Base-by-base conservation (phyloP, 2,329 filamentous ascomycete genomes). In the Cladosporium velox region DNA sequence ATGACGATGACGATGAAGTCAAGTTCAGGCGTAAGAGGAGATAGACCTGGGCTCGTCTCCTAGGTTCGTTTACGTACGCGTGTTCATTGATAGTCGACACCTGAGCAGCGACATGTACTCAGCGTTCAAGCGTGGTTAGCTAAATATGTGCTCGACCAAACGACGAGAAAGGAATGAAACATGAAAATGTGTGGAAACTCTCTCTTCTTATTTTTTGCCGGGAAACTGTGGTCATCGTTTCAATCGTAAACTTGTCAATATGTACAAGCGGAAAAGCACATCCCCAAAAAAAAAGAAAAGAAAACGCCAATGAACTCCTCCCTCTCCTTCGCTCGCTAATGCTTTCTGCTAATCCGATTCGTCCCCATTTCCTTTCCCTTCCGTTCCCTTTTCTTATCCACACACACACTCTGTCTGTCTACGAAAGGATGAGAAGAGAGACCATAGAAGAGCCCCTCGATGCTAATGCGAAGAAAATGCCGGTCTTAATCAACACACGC, bases 1-100 rank as follows among this genome's bases (percentile, higher is more conserved):
- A 83, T 51, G 86, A 86, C 54, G 85, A 86, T 71, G 86, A 86
- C 32, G 85, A 87, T 71, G 84, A 84, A 68, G 77, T 83, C 66
- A 84, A 83, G 35, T 87, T 88, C 70, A 81, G 82, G 69, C 78
- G 83, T 67, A 80, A 80, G 72, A 78, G 79, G 65, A 65, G 55
- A 65, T 57, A 47, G 28, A 3, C 2, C 4, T 30, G 28, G 3
- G 8, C 11, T 47, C 41, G 41, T 47, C 41, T 47, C 8, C n/a
- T 12, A 8, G 4, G 10, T 11, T 21, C 38, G 15, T 18, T 14
- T 18, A 24, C n/a, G 12, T 11, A 47, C n/a, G 10, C 34, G 55
- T 41, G 55, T 55, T 4, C 3, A 30, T 55, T 4, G 8, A 30
- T 28, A 21, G 30, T 32, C 28, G 52, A 55, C 34, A 24, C 41